A percentile compares a stretch with the other conserved stretches of the same genome.
Conservation (phyloP, 768 basidiomycete genomes). For the Auriculariales sp. region DNA sequence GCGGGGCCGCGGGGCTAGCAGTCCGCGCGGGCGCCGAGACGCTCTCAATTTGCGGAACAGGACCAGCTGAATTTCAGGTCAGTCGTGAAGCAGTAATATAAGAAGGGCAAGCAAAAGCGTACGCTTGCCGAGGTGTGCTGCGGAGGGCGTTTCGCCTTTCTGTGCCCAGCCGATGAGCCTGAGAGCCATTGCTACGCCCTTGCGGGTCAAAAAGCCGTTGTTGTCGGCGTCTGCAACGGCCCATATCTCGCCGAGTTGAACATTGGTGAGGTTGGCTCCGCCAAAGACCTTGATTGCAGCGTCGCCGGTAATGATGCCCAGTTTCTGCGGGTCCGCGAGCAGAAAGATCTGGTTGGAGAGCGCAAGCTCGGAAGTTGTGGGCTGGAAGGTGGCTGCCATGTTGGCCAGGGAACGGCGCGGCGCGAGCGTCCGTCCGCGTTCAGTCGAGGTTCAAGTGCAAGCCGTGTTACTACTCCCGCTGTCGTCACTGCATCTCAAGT, state of each 20-base stretch:
- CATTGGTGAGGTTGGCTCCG: constrained; percentile 65
- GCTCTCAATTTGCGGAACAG: constrained; percentile 68
- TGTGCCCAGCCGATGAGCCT: constrained; percentile 89
- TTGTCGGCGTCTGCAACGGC: constrained; percentile 83
- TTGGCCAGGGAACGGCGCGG: no score
- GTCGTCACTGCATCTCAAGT: no score
- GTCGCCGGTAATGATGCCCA: constrained; percentile 79
- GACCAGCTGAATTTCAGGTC: constrained; percentile 46
- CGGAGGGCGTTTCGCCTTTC: constrained; percentile 55
- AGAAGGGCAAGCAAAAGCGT: constrained; percentile 16
- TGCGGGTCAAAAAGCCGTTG: constrained; percentile 81
- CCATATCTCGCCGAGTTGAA: constrained; percentile 87
- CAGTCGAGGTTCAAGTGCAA: no score
- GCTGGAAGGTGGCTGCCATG: constrained; percentile 28
- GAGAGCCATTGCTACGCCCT: constrained; percentile 77
- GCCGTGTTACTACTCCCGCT: no score
- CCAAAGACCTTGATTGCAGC: constrained; percentile 78
- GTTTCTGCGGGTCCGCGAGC: constrained; percentile 60
- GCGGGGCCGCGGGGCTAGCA: constrained; percentile 42
- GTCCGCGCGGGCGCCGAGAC: constrained; percentile 29
- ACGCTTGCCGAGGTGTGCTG: constrained; percentile 59
- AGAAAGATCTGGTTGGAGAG: constrained; percentile 63
- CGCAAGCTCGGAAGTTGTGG: constrained; percentile 33
- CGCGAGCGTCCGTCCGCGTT: no score
- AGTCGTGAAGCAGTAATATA: constrained; percentile 4